Evolutionary conservation across 306 rosid genomes (phyloP).

Genomic region (Gleditsia sinensis): DNA sequence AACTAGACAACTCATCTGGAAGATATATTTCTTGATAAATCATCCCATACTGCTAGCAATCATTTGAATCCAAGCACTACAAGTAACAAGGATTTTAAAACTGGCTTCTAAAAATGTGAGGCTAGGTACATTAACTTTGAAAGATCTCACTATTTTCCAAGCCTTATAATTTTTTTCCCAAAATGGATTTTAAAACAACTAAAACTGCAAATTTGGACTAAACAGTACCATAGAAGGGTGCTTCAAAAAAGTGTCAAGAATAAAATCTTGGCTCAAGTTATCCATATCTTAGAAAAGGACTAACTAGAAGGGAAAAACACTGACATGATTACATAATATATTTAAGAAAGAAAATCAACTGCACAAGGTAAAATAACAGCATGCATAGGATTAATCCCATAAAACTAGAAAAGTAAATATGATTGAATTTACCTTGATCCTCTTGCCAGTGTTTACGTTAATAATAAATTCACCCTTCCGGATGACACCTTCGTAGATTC

Average conservation of each 20-base stretch:
- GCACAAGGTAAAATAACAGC: not conserved
- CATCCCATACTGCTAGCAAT: not conserved
- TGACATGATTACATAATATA: not conserved
- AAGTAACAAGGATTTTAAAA: not conserved
- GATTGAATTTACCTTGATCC: constrained; percentile 66
- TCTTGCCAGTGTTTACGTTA: constrained; percentile 91
- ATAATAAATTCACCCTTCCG: constrained; percentile 90
- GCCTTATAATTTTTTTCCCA: not conserved
- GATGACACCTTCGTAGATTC: constrained; percentile 92
- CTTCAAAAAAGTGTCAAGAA: not conserved
- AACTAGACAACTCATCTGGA: not conserved
- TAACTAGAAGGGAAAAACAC: not conserved
- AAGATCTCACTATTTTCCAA: not conserved
- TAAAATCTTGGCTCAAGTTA: not conserved
- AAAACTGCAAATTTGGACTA: constrained; percentile 7
- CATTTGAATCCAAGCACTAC: constrained; percentile 13
- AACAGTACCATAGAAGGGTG: not conserved
- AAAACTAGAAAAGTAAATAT: constrained; percentile 16
- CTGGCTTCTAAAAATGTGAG: not conserved
- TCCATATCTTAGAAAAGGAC: not conserved
- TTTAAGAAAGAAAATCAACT: constrained; percentile 3
- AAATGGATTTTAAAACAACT: not conserved
- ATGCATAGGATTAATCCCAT: not conserved
- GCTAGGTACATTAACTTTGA: not conserved
- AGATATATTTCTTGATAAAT: not conserved